Evolutionary conservation across 805 yeast species (phyloP).

Genomic region (Millerozyma acaciae): DNA sequence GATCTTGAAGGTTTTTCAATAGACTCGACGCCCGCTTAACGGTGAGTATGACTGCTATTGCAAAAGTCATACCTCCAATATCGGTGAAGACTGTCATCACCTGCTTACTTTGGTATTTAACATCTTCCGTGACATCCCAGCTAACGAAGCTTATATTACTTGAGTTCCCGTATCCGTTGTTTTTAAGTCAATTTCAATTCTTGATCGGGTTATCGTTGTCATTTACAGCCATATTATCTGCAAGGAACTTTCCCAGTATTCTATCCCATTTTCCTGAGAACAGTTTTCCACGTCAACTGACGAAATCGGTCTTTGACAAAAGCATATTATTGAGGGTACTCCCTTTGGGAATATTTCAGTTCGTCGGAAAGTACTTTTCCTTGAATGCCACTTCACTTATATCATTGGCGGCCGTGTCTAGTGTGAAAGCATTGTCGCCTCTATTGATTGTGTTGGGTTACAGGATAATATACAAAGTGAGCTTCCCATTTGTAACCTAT

Average conservation of each 20-base stretch:
- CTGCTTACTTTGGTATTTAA: constrained; percentile 58
- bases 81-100: constrained; percentile 35
- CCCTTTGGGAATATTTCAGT: constrained; percentile 66
- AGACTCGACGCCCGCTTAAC: too few species aligned
- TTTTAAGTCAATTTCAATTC: constrained; percentile 64
- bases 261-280: constrained; percentile 47
- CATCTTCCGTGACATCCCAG: constrained; percentile 63
- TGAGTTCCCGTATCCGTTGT: constrained; percentile 56
- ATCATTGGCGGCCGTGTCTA: constrained; percentile 66
- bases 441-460: constrained; percentile 56
- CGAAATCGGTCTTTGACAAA: constrained; percentile 18
- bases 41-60: constrained; percentile 1
- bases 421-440: constrained; percentile 67
- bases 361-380: constrained; percentile 58
- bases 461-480: constrained; percentile 46
- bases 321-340: constrained; percentile 44
- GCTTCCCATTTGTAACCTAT: constrained; percentile 48
- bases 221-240: constrained; percentile 30
- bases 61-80: constrained; percentile 24
- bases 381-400: constrained; percentile 63
- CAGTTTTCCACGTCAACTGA: constrained; percentile 43
- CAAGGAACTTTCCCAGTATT: constrained; percentile 26
- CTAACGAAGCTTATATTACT: constrained; percentile 54
- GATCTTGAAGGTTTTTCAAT: too few species aligned
- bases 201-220: constrained; percentile 46